Conservation (phyloP, 1,284 basidiomycete species). For the Tranzscheliella williamsii region DNA sequence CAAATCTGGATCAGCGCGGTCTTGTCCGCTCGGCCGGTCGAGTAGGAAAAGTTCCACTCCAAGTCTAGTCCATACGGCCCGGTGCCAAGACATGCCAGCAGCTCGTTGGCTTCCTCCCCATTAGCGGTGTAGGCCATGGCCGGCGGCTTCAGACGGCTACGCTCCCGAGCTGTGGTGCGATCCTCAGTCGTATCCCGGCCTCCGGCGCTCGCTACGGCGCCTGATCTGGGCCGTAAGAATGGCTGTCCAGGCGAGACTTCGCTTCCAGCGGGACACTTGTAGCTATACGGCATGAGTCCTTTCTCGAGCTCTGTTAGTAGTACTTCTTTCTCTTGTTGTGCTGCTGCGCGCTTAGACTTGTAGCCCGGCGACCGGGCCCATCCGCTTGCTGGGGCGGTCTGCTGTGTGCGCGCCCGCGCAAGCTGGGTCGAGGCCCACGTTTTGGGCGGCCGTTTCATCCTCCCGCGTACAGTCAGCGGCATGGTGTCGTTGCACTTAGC, state of each 20-base stretch:
- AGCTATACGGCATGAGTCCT: conserved; percentile 9
- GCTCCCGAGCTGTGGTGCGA: too few species aligned
- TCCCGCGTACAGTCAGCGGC: too few species aligned
- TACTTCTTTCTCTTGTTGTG: conserved; percentile 10
- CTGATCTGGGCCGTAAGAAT: conserved; percentile 3
- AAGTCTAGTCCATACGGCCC: conserved; percentile 45
- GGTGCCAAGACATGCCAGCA: conserved; percentile 16
- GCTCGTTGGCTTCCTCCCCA: conserved; percentile 19
- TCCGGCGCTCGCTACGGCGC: neutral
- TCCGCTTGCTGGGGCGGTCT: too few species aligned
- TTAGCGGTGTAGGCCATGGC: conserved; percentile 24
- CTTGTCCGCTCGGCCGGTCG: conserved; percentile 1
- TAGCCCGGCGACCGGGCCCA: too few species aligned
- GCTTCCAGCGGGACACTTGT: conserved; percentile 12
- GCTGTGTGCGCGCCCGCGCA: too few species aligned
- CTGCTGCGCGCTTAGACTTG: too few species aligned
- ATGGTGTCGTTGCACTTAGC: too few species aligned
- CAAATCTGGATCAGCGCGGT: conserved; percentile 45
- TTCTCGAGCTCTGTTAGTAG: conserved; percentile 12
- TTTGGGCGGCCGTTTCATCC: too few species aligned
- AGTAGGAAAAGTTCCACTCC: conserved; percentile 41
- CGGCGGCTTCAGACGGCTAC: conserved; percentile 17
- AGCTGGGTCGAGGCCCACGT: conserved; percentile 29
- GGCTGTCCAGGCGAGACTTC: conserved; percentile 1
- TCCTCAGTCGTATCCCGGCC: neutral